These are phyloP conservation scores for Dioscorea cayenensis DNA, from an alignment of 116 monocot species.

Conservation along the genomic window DNA sequence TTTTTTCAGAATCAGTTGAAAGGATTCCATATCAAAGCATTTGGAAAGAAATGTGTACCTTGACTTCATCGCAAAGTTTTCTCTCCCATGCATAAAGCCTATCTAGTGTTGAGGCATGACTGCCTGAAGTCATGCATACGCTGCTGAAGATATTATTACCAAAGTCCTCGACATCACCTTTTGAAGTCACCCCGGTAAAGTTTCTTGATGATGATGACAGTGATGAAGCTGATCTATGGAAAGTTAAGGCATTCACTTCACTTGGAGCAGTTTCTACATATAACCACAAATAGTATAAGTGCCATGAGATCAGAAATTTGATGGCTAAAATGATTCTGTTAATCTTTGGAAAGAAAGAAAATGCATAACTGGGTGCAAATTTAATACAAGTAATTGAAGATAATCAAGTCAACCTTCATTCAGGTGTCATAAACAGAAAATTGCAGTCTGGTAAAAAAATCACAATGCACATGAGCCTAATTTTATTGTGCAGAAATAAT, in stretches of 20 bases:
- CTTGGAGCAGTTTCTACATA: constrained; percentile 48
- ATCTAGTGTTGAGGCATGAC: constrained; percentile 91
- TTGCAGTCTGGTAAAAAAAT: too few relatives aligned
- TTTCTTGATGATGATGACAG: constrained; percentile 69
- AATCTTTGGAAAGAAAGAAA: too few relatives aligned
- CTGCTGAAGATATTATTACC: constrained; percentile 33
- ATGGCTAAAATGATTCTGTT: too few relatives aligned
- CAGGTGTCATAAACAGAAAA: too few relatives aligned
- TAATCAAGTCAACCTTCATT: too few relatives aligned
- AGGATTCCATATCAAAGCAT: not conserved
- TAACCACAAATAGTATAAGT: not conserved
- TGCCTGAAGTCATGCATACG: constrained; percentile 91
- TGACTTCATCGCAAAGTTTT: constrained; percentile 98
- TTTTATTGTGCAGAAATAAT: not conserved
- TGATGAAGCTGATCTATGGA: constrained; percentile 78
- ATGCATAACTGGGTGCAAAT: too few relatives aligned
- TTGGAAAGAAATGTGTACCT: constrained; percentile 39
- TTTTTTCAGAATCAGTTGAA: too few relatives aligned
- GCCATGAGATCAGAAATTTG: not conserved
- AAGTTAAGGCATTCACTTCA: constrained; percentile 70
- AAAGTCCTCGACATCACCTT: constrained; percentile 35
- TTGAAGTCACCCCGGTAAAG: constrained; percentile 36
- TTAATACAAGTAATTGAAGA: too few relatives aligned
- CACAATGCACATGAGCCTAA: too few relatives aligned
- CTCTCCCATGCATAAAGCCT: constrained; percentile 97